A percentile compares a stretch with the other conserved stretches of the same genome.
phyloP scores from a whole-genome alignment of 1,139 yeast species.

The Nakaseomyces uthaithaninus region DNA sequence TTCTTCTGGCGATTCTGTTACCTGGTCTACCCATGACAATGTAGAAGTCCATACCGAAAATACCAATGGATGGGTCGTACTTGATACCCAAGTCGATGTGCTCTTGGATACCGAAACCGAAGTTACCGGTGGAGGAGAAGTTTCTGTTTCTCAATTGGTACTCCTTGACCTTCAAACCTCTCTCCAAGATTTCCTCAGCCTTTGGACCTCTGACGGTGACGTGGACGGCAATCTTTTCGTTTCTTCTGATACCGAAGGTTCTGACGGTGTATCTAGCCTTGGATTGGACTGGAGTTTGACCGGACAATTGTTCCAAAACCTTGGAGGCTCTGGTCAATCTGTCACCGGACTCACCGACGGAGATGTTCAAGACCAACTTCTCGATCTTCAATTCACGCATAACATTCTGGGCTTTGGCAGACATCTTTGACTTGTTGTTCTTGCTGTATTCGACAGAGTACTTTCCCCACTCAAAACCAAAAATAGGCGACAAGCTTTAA shows the following conservation, averaged over 20 bases:
- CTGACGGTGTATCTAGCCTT: slow-evolving; percentile 99
- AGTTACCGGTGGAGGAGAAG: slow-evolving; percentile 99
- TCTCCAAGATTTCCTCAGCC: slow-evolving; percentile 99
- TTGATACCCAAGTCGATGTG: slow-evolving; percentile 99
- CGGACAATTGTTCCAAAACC: slow-evolving; percentile 99
- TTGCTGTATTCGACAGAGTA: slow-evolving; percentile 2
- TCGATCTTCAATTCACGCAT: slow-evolving; percentile 99
- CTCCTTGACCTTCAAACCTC: slow-evolving; percentile 99
- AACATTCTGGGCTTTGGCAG: slow-evolving; percentile 51
- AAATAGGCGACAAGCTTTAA: too few species aligned
- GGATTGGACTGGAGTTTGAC: slow-evolving; percentile 99
- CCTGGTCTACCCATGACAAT: slow-evolving; percentile 99
- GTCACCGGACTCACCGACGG: slow-evolving; percentile 99
- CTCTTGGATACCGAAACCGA: slow-evolving; percentile 99
- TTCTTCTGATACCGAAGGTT: slow-evolving; percentile 99
- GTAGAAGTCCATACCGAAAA: slow-evolving; percentile 99
- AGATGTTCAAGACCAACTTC: slow-evolving; percentile 98
- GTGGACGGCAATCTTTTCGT: slow-evolving; percentile 98
- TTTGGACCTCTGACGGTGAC: slow-evolving; percentile 99
- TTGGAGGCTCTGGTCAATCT: slow-evolving; percentile 99
- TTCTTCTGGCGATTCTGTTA: slow-evolving; percentile 98
- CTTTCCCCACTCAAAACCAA: too few species aligned
- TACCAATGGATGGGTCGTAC: slow-evolving; percentile 99
- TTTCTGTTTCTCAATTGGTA: slow-evolving; percentile 89
- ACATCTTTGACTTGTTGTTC: slow-evolving; percentile 23